These are phyloP conservation scores for Xanthoceras sorbifolium DNA, from an alignment of 345 rosid species.

Conservation along the genomic window DNA sequence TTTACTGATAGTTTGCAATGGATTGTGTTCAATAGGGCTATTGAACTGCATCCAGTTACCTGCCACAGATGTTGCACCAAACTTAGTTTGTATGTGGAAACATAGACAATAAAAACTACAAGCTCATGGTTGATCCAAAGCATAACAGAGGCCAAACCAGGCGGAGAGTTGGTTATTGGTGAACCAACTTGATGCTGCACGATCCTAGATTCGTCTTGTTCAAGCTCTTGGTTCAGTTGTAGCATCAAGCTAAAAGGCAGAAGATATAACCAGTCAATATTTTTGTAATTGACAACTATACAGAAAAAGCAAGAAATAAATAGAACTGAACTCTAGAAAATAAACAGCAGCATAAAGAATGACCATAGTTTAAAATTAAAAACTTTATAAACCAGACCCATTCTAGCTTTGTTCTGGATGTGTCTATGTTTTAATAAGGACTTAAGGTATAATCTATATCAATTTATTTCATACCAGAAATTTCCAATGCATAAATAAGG, in stretches of 20 bases:
- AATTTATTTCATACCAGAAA: neutral
- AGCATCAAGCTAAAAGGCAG: constrained; percentile 49
- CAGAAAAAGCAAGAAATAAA: neutral
- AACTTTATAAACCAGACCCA: neutral
- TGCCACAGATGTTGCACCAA: constrained; percentile 25
- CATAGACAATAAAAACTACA: neutral
- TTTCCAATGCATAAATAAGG: neutral
- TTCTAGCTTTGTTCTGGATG: neutral
- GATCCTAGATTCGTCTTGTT: constrained; percentile 57
- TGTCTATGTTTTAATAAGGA: neutral
- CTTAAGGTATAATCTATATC: neutral
- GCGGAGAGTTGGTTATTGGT: constrained; percentile 57
- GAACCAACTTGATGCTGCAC: constrained; percentile 55
- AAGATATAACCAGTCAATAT: neutral
- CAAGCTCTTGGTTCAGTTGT: constrained; percentile 63
- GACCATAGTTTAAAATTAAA: neutral
- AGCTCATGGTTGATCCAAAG: constrained; percentile 10
- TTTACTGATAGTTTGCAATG: constrained; percentile 43
- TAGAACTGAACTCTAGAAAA: constrained; percentile 6
- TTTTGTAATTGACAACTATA: neutral
- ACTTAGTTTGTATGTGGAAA: constrained; percentile 17
- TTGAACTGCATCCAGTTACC: constrained; percentile 59
- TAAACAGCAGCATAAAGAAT: neutral
- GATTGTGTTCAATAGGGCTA: constrained; percentile 56
- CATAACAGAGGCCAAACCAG: constrained; percentile 38